Evolutionary conservation across 2,329 filamentous ascomycete species (phyloP).

Genomic region (Fusarium poae): DNA sequence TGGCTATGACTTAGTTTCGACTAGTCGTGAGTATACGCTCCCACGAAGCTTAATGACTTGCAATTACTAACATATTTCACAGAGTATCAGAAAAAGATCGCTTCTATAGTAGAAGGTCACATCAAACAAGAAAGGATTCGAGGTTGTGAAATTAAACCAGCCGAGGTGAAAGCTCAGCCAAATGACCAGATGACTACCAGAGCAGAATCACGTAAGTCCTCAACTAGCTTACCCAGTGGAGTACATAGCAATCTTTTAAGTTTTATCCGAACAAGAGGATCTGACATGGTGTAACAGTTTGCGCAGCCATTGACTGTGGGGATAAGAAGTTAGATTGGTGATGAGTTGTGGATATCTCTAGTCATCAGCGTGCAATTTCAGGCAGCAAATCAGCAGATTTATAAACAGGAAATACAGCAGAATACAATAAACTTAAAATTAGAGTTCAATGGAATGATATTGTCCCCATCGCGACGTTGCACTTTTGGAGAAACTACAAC

Average conservation of each 20-base stretch:
- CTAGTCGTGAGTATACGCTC: not conserved
- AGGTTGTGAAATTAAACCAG: constrained; percentile 3
- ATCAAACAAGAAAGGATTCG: constrained; percentile 7
- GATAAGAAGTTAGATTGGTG: constrained; percentile 8
- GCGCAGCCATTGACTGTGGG: constrained; percentile 4
- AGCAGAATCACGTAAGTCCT: constrained; percentile 8
- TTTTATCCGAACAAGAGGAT: no score
- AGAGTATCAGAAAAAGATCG: not conserved
- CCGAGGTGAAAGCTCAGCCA: constrained; percentile 10
- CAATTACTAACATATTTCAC: not conserved
- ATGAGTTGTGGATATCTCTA: not conserved
- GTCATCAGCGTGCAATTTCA: no score
- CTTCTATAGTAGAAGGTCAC: not conserved
- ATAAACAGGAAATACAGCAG: no score
- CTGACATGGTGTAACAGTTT: constrained; percentile 1
- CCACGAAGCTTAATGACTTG: not conserved
- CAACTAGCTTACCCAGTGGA: no score
- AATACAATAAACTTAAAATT: no score
- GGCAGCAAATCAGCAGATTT: no score
- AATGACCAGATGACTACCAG: not conserved
- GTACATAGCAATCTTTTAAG: no score
- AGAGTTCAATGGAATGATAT: no score
- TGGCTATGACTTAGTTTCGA: not conserved
- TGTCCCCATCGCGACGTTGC: no score
- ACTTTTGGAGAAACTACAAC: no score